Conservation (phyloP, 2,329 filamentous ascomycete genomes). For the Pseudogymnoascus verrucosus region DNA sequence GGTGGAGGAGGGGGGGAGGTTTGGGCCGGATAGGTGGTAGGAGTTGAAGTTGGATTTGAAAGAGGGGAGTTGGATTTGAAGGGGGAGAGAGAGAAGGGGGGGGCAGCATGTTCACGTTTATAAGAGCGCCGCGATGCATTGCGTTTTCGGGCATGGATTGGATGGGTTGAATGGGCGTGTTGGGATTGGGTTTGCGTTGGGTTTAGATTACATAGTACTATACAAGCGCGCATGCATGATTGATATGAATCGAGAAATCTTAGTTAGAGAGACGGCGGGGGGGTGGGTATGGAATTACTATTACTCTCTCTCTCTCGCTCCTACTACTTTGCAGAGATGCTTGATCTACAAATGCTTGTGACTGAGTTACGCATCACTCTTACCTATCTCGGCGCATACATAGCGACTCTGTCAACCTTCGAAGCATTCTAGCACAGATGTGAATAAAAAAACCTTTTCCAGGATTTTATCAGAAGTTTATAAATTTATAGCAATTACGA, state of each 20-base stretch:
- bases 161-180: neutral
- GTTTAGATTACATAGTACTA: neutral
- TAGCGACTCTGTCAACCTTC: too few species aligned
- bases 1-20: slow-evolving; percentile 54
- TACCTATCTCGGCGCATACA: too few species aligned
- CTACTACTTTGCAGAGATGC: too few species aligned
- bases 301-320: neutral
- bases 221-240: neutral
- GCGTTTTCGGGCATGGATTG: neutral
- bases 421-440: too few species aligned
- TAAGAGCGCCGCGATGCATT: neutral
- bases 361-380: too few species aligned
- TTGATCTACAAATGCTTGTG: too few species aligned
- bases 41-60: neutral
- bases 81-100: neutral
- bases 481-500: too few species aligned
- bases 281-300: neutral
- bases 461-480: too few species aligned
- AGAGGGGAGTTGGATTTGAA: neutral
- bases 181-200: neutral
- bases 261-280: too few species aligned
- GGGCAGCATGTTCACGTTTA: neutral
- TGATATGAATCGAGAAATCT: too few species aligned
- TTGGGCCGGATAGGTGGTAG: slow-evolving; percentile 57
- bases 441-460: too few species aligned